Conservation (phyloP, 805 yeast genomes). For the Candida chauliodis region DNA sequence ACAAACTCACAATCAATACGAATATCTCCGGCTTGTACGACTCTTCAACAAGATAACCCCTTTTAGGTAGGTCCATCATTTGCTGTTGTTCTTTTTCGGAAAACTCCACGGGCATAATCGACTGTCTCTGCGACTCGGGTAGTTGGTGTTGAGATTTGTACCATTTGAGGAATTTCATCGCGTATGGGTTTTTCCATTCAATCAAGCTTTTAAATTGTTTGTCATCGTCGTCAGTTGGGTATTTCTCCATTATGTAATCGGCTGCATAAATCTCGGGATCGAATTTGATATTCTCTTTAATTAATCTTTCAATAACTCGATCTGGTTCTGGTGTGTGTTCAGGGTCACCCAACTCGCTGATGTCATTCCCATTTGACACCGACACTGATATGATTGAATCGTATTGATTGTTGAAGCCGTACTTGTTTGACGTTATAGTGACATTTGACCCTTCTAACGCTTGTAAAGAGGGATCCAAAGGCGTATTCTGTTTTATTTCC, state of each 20-base stretch:
- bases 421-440: conserved; percentile 32
- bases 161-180: conserved; percentile 45
- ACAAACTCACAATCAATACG: conserved; percentile 57
- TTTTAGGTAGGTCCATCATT: conserved; percentile 68
- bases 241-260: conserved; percentile 64
- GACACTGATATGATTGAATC: conserved; percentile 61
- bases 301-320: conserved; percentile 62
- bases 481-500: conserved; percentile 74
- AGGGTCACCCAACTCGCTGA: conserved; percentile 82
- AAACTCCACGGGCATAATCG: conserved; percentile 47
- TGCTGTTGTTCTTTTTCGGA: conserved; percentile 58
- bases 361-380: conserved; percentile 79
- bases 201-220: conserved; percentile 42
- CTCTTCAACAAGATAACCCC: conserved; percentile 53
- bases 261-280: conserved; percentile 88
- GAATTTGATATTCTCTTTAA: conserved; percentile 68
- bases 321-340: conserved; percentile 59
- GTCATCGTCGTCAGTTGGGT: conserved; percentile 54
- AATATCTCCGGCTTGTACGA: conserved; percentile 49
- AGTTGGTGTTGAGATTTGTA: conserved; percentile 33
- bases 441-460: conserved; percentile 17
- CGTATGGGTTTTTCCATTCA: conserved; percentile 50
- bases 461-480: conserved; percentile 18
- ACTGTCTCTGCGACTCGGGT: conserved; percentile 19
- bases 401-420: conserved; percentile 80